A percentile compares a stretch with the other conserved stretches of the same genome.
phyloP scores from a whole-genome alignment of 192 early-diverging fungal species.

The Linnemannia elongata region DNA sequence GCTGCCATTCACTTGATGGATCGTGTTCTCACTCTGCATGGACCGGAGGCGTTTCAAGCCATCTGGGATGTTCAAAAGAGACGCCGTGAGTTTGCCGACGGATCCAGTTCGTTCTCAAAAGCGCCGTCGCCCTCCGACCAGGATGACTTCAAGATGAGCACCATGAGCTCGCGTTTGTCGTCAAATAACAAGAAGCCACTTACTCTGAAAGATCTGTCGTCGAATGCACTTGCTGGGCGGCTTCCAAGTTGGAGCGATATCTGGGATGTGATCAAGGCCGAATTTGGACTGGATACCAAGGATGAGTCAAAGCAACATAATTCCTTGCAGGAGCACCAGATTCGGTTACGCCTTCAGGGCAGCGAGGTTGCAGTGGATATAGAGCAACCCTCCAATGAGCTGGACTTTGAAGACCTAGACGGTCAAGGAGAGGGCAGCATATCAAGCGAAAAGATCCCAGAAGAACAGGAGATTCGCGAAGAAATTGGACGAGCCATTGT shows the following conservation, averaged over 20 bases:
- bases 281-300: conserved; percentile 38
- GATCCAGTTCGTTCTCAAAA: conserved; percentile 29
- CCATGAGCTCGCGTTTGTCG: conserved; percentile 16
- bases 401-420: not conserved
- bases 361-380: not conserved
- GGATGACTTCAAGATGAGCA: not conserved
- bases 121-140: conserved; percentile 1
- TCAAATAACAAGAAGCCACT: not conserved
- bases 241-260: conserved; percentile 46
- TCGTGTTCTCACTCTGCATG: conserved; percentile 40
- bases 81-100: conserved; percentile 42
- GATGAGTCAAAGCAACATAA: conserved; percentile 44
- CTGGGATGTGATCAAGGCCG: conserved; percentile 44
- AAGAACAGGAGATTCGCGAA: conserved; percentile 40
- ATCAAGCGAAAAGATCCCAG: not conserved
- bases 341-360: conserved; percentile 20
- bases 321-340: conserved; percentile 32
- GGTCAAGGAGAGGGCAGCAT: not conserved
- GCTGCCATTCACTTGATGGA: conserved; percentile 46
- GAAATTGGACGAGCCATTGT: conserved; percentile 45
- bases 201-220: not conserved
- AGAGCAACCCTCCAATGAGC: not conserved
- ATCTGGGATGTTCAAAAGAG: conserved; percentile 49
- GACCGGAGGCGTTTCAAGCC: conserved; percentile 34
- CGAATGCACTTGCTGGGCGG: conserved; percentile 10